A percentile compares a stretch with the other conserved stretches of the same genome.
These are phyloP conservation scores for Dendrothele bispora DNA, from an alignment of 768 basidiomycete genomes.

Conservation along the genomic window DNA sequence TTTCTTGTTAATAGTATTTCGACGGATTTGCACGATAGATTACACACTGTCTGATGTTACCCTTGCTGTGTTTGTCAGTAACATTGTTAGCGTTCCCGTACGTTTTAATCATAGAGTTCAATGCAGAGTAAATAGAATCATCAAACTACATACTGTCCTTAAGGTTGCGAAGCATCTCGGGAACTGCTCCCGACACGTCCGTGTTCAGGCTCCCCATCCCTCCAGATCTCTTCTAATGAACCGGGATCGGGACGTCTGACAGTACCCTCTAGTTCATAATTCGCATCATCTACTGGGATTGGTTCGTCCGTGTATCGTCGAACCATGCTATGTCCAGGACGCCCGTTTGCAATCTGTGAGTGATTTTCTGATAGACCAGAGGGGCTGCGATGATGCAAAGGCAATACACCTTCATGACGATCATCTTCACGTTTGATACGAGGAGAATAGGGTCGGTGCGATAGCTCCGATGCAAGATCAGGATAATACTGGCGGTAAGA, in stretches of 20 bases:
- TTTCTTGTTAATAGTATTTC: neutral
- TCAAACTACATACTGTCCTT: neutral
- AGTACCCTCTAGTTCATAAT: conserved; percentile 32
- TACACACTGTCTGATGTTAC: neutral
- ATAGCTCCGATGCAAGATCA: conserved; percentile 56
- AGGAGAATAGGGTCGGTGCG: conserved; percentile 73
- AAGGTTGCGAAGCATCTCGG: neutral
- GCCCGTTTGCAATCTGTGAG: neutral
- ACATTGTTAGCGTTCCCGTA: neutral
- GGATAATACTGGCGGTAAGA: conserved; percentile 86
- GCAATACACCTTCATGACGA: conserved; percentile 33
- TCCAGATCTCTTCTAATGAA: conserved; percentile 25
- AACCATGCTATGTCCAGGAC: neutral
- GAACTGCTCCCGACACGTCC: neutral
- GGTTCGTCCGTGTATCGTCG: conserved; percentile 10
- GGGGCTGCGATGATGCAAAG: conserved; percentile 26
- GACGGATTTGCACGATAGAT: neutral
- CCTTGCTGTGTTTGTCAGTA: no score
- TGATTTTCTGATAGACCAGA: neutral
- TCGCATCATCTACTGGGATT: no score
- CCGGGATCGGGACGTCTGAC: conserved; percentile 29
- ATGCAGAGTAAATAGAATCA: no score
- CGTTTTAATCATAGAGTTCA: no score
- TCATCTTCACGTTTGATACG: conserved; percentile 51
- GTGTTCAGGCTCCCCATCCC: conserved; percentile 20